These are phyloP conservation scores for Talaromyces sp. DNA, from an alignment of 2,329 filamentous ascomycete genomes.

Conservation along the genomic window DNA sequence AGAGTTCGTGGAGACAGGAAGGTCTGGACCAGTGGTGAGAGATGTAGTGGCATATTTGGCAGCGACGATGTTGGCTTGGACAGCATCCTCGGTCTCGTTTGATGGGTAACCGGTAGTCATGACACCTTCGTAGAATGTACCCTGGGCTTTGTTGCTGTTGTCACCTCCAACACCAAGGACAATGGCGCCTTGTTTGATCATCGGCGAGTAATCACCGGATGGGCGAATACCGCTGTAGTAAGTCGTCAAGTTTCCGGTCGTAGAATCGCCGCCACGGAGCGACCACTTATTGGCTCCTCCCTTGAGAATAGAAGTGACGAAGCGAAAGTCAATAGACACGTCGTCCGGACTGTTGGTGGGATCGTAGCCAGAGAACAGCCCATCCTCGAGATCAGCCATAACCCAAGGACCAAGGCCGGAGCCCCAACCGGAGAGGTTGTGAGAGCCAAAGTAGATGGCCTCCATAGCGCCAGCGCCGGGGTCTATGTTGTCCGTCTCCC, in stretches of 20 bases:
- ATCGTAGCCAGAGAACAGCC: not conserved
- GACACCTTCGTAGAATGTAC: slow-evolving; percentile 10
- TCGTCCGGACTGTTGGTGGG: not conserved
- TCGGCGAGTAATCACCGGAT: slow-evolving; percentile 2
- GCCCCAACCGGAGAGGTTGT: not conserved
- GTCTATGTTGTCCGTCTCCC: slow-evolving; percentile 2
- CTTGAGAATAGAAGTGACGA: slow-evolving; percentile 7
- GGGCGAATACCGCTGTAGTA: slow-evolving; percentile 5
- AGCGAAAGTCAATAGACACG: slow-evolving; percentile 2
- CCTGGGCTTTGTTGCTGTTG: slow-evolving; percentile 10
- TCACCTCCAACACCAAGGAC: slow-evolving; percentile 9
- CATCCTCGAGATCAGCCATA: slow-evolving; percentile 10
- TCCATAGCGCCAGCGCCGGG: slow-evolving; percentile 5
- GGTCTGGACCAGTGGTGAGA: slow-evolving; percentile 2
- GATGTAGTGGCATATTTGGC: slow-evolving; percentile 5
- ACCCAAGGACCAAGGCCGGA: slow-evolving; percentile 7
- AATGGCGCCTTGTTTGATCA: slow-evolving; percentile 9
- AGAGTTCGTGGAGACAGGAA: not conserved
- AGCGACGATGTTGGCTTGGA: slow-evolving; percentile 9
- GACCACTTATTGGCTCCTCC: slow-evolving; percentile 5
- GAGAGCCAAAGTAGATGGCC: not conserved
- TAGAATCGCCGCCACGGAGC: slow-evolving; percentile 7
- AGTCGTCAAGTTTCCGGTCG: slow-evolving; percentile 1
- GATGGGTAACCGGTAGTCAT: slow-evolving; percentile 10
- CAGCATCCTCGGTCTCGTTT: slow-evolving; percentile 6